Evolutionary conservation across 306 rosid genomes (phyloP).

Genomic region (Sophora flavescens): DNA sequence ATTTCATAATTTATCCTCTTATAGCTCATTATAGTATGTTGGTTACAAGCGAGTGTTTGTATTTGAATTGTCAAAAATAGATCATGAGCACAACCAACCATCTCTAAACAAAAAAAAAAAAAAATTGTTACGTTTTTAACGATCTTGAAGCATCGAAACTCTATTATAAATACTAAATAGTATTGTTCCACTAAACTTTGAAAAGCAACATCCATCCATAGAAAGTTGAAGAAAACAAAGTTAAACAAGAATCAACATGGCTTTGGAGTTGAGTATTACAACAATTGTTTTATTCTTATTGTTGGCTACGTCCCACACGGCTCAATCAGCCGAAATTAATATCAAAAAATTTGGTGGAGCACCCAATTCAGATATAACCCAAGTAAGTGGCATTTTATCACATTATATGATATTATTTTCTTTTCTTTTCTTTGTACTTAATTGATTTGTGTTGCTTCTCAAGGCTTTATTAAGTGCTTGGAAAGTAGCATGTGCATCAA

Average conservation of each 20-base stretch:
- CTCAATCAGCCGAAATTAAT: conserved; percentile 34
- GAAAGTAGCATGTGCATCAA: conserved; percentile 51
- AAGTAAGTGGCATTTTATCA: neutral
- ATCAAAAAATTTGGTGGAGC: conserved; percentile 33
- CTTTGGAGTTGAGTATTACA: neutral
- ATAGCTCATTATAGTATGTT: neutral
- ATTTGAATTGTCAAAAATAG: neutral
- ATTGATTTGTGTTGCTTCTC: neutral
- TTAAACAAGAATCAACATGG: neutral
- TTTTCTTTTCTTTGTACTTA: neutral
- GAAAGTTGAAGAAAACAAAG: neutral
- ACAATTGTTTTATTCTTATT: conserved; percentile 15
- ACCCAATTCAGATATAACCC: conserved; percentile 41
- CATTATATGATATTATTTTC: no score
- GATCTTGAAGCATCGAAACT: neutral
- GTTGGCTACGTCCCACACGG: neutral
- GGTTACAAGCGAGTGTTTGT: neutral
- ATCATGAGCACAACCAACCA: neutral
- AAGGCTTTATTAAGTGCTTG: conserved; percentile 53
- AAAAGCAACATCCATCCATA: neutral
- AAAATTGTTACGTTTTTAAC: neutral
- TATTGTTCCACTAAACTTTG: neutral
- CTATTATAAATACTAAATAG: neutral
- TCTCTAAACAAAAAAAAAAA: neutral
- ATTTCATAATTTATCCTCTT: neutral